Evolutionary conservation across 2,329 filamentous ascomycete genomes (phyloP).

Genomic region (Sarocladium oryzae): DNA sequence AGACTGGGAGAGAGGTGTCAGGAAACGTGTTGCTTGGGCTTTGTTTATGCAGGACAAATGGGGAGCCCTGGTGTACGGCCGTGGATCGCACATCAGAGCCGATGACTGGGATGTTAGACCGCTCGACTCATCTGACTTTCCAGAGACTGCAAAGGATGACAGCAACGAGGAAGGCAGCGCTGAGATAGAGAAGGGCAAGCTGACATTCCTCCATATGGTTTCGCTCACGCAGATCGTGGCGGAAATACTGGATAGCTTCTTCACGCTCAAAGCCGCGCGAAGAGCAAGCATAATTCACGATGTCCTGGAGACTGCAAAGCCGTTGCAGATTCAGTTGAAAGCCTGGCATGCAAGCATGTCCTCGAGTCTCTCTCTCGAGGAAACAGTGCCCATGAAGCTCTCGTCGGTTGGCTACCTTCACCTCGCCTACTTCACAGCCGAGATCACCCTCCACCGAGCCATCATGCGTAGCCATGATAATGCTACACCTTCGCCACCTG

Average conservation of each 20-base stretch:
- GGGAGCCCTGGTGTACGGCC: slow-evolving; percentile 45
- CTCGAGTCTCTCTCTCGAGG: slow-evolving; percentile 34
- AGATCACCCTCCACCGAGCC: slow-evolving; percentile 35
- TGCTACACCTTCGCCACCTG: slow-evolving; percentile 11
- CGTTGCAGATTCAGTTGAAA: slow-evolving; percentile 37
- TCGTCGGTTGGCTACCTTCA: slow-evolving; percentile 33
- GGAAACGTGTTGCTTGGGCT: slow-evolving; percentile 57
- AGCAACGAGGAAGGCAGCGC: slow-evolving; percentile 24
- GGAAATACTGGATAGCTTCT: slow-evolving; percentile 29
- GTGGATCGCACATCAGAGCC: slow-evolving; percentile 41
- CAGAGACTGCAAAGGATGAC: slow-evolving; percentile 20
- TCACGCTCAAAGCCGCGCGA: slow-evolving; percentile 13
- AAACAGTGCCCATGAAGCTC: slow-evolving; percentile 28
- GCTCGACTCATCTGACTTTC: slow-evolving; percentile 17
- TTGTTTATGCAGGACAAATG: slow-evolving; percentile 55
- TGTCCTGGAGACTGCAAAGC: slow-evolving; percentile 39
- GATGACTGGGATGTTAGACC: slow-evolving; percentile 43
- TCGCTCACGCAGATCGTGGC: slow-evolving; percentile 36
- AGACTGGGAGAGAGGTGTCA: slow-evolving; percentile 54
- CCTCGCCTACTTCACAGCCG: slow-evolving; percentile 36
- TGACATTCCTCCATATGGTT: slow-evolving; percentile 38
- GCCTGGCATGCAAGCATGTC: slow-evolving; percentile 40
- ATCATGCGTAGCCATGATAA: slow-evolving; percentile 25
- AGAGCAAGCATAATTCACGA: slow-evolving; percentile 9
- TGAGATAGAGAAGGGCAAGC: slow-evolving; percentile 30